A percentile compares a stretch with the other conserved stretches of the same genome.
phyloP scores from a whole-genome alignment of 2,329 filamentous ascomycete species.

The Acarospora socialis region DNA sequence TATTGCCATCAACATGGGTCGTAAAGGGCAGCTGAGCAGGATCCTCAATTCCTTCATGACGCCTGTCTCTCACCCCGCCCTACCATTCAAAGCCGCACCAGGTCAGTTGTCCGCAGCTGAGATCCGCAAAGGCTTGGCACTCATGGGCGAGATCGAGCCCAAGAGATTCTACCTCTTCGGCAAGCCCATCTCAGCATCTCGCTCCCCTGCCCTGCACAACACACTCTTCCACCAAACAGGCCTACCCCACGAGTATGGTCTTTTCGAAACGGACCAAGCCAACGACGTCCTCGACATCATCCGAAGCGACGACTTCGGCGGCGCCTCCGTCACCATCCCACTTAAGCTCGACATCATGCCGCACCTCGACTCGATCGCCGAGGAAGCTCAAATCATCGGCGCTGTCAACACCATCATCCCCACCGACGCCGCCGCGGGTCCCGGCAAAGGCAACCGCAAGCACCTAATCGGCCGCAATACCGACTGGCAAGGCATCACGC shows the following conservation, averaged over 20 bases:
- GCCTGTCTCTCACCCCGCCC: constrained; percentile 73
- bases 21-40: constrained; percentile 71
- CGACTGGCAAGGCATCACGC: constrained; percentile 86
- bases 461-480: constrained; percentile 78
- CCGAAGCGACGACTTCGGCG: constrained; percentile 62
- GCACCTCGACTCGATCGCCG: constrained; percentile 64
- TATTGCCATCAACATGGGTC: constrained; percentile 93
- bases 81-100: constrained; percentile 89
- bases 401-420: constrained; percentile 83
- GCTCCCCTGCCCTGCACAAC: constrained; percentile 84
- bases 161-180: constrained; percentile 81
- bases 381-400: constrained; percentile 68
- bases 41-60: constrained; percentile 89
- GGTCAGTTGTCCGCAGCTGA: constrained; percentile 85
- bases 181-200: constrained; percentile 64
- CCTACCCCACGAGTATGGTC: constrained; percentile 68
- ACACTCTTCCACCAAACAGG: constrained; percentile 61
- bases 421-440: constrained; percentile 25
- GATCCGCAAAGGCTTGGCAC: constrained; percentile 61
- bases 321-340: constrained; percentile 89
- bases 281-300: constrained; percentile 51
- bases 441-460: constrained; percentile 27
- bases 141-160: constrained; percentile 63
- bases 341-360: constrained; percentile 80
- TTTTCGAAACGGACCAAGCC: constrained; percentile 57